These are phyloP conservation scores for Psilocybe cubensis DNA, from an alignment of 768 basidiomycete species.

Conservation along the genomic window DNA sequence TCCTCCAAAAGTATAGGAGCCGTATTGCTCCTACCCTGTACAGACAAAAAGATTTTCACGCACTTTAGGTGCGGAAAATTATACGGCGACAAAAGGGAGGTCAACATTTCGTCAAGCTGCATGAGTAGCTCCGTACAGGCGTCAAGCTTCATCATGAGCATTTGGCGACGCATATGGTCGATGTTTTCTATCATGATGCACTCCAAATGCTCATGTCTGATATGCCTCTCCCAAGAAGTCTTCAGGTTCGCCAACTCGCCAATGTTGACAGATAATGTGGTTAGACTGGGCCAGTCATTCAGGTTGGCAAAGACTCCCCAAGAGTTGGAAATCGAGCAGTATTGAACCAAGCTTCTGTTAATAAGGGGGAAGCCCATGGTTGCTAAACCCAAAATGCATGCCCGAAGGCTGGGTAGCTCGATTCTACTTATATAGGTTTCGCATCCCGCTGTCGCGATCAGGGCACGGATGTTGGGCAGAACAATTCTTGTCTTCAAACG, in stretches of 20 bases:
- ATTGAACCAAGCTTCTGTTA: conserved; percentile 9
- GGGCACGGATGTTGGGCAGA: conserved; percentile 25
- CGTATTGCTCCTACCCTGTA: not conserved
- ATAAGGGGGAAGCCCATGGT: not conserved
- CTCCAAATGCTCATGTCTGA: conserved; percentile 6
- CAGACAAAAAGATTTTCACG: conserved; percentile 11
- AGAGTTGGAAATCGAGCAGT: conserved; percentile 7
- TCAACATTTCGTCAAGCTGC: conserved; percentile 11
- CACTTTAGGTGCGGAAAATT: conserved; percentile 13
- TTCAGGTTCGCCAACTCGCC: conserved; percentile 5
- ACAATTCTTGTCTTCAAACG: not conserved
- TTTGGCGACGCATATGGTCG: not conserved
- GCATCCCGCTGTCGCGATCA: conserved; percentile 15
- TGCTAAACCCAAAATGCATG: conserved; percentile 9
- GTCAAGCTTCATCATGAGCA: not conserved
- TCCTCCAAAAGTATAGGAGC: not conserved
- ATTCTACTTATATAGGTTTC: not conserved
- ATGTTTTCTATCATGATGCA: conserved; percentile 18
- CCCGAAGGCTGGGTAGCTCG: conserved; percentile 14
- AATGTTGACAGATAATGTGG: conserved; percentile 15
- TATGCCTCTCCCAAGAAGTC: conserved; percentile 1
- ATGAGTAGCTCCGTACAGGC: not conserved
- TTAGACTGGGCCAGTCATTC: conserved; percentile 12
- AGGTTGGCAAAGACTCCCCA: not conserved
- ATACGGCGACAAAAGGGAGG: conserved; percentile 5